phyloP scores from a whole-genome alignment of 331 rosid species.

The Dryas integrifolia region DNA sequence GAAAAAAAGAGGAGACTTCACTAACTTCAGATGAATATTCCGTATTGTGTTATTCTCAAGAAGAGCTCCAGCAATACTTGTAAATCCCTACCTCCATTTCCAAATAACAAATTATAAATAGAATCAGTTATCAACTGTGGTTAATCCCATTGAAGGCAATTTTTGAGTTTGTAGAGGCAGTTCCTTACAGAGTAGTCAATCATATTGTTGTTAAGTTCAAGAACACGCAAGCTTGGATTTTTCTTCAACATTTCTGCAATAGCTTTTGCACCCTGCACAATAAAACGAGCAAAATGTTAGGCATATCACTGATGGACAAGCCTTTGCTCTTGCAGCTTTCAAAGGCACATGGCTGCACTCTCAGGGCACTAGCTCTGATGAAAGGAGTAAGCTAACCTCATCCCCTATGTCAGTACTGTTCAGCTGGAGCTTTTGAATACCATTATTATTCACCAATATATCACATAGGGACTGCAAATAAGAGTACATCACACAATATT shows the following conservation, averaged over 20 bases:
- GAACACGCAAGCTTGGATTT: slow-evolving; percentile 68
- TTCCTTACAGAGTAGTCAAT: slow-evolving; percentile 88
- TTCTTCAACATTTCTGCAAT: slow-evolving; percentile 83
- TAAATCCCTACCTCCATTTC: slow-evolving; percentile 86
- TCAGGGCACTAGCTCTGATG: slow-evolving; percentile 11
- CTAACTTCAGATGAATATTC: slow-evolving; percentile 84
- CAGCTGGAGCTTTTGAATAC: slow-evolving; percentile 80
- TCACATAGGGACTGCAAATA: slow-evolving; percentile 74
- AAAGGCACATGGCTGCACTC: slow-evolving; percentile 3
- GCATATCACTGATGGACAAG: slow-evolving; percentile 16
- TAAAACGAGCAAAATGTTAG: slow-evolving; percentile 26
- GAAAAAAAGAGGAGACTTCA: slow-evolving; percentile 7
- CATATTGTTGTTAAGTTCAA: slow-evolving; percentile 90
- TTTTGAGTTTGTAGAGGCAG: slow-evolving; percentile 28
- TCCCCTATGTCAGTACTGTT: slow-evolving; percentile 92
- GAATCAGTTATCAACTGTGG: slow-evolving; percentile 28
- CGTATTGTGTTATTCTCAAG: slow-evolving; percentile 69
- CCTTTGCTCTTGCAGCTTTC: slow-evolving; percentile 14
- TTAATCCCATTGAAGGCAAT: slow-evolving; percentile 15
- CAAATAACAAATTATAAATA: slow-evolving; percentile 33
- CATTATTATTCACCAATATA: slow-evolving; percentile 63
- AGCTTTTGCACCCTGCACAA: slow-evolving; percentile 85
- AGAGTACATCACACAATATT: slow-evolving; percentile 27
- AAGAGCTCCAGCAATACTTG: slow-evolving; percentile 94
- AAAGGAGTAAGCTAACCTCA: slow-evolving; percentile 63